Evolutionary conservation across 1,284 basidiomycete genomes (phyloP).

Genomic region (Schizophyllum amplum): DNA sequence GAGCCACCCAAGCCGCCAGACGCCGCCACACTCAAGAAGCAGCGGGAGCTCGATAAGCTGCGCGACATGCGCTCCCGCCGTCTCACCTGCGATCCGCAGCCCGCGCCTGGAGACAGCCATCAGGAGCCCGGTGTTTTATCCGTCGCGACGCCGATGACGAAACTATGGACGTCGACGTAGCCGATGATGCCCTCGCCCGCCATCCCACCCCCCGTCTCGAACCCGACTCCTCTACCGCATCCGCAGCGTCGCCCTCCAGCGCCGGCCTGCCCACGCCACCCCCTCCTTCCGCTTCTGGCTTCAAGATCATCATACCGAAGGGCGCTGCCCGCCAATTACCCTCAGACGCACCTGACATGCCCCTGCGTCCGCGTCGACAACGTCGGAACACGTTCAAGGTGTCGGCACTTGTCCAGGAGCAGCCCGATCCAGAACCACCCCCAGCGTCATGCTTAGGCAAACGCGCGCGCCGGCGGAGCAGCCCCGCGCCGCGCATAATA

Average conservation of each 20-base stretch:
- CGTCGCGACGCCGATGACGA: constrained; percentile 51
- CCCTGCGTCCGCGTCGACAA: constrained; percentile 14
- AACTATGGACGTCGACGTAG: constrained; percentile 49
- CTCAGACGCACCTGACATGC: constrained; percentile 13
- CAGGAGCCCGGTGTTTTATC: constrained; percentile 35
- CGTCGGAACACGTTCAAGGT: constrained; percentile 1
- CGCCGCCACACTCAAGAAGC: constrained; percentile 23
- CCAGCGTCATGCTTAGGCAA: constrained; percentile 7
- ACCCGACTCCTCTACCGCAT: background rate
- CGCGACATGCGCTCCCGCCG: constrained; percentile 38
- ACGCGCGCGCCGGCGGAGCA: constrained; percentile 1
- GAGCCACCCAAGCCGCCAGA: background rate
- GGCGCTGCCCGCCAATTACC: constrained; percentile 6
- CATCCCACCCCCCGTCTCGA: background rate
- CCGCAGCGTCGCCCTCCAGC: background rate
- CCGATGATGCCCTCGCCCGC: background rate
- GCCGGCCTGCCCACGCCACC: background rate
- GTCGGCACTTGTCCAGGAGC: constrained; percentile 1
- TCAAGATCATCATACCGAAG: background rate
- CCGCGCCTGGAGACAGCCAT: constrained; percentile 17
- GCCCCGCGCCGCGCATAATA: background rate
- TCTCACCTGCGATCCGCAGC: constrained; percentile 16
- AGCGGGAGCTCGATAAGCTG: constrained; percentile 43
- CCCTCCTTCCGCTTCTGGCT: background rate
- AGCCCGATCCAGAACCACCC: background rate